phyloP scores from a whole-genome alignment of 306 rosid species.

The Citrullus mucosospermus region DNA sequence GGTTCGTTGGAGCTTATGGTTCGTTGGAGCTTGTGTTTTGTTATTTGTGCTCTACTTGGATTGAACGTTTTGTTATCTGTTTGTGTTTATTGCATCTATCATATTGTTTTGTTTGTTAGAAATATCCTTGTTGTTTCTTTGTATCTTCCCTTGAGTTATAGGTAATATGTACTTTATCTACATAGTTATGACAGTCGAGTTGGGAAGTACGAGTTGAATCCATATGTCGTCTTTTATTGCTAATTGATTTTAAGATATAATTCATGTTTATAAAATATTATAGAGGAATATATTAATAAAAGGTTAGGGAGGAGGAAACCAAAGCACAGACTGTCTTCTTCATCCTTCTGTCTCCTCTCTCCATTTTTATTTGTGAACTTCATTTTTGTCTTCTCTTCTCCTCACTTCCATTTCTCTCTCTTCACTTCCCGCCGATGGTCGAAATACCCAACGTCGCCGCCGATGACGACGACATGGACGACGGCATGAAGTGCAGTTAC shows the following conservation, averaged over 20 bases:
- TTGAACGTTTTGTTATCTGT: no score
- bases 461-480: constrained; percentile 42
- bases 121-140: no score
- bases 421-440: background rate
- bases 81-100: no score
- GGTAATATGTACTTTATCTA: background rate
- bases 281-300: background rate
- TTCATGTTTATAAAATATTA: no score
- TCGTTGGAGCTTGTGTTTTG: no score
- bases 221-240: no score
- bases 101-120: no score
- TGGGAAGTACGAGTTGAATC: no score
- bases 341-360: background rate
- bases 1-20: no score
- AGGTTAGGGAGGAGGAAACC: background rate
- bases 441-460: constrained; percentile 21
- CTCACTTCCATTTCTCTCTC: background rate
- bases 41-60: no score
- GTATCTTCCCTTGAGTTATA: background rate
- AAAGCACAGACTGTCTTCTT: background rate
- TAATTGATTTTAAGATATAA: no score
- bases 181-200: no score
- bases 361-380: background rate
- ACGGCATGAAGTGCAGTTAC: constrained; percentile 79
- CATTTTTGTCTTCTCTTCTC: background rate